Conservation (phyloP, 176 grass and related monocot species). For the Musa itinerans region DNA sequence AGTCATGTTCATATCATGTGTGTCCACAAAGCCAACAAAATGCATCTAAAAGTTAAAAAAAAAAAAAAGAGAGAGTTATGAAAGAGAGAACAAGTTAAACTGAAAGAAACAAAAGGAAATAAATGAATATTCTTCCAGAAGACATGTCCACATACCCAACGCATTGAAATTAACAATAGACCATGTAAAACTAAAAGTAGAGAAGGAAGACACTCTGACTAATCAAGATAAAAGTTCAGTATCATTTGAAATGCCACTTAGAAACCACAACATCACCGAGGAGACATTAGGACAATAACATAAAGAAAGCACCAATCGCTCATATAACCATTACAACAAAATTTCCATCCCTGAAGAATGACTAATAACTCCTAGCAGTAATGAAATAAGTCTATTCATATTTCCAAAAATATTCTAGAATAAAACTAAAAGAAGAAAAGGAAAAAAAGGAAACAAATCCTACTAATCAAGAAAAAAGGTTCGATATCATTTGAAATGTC, state of each 20-base stretch:
- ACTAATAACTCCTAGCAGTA: neutral
- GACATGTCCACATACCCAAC: neutral
- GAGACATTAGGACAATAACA: neutral
- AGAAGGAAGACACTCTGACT: neutral
- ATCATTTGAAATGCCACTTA: neutral
- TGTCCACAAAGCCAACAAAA: slow-evolving; percentile 63
- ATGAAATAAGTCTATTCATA: no score
- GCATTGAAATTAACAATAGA: neutral
- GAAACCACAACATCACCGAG: neutral
- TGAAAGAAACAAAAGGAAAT: neutral
- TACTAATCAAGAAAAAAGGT: no score
- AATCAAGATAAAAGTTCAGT: no score
- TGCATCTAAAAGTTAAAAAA: slow-evolving; percentile 53
- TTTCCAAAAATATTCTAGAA: no score
- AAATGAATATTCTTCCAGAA: neutral
- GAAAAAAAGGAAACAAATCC: no score
- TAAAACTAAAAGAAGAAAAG: neutral
- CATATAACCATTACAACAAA: no score
- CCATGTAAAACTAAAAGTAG: neutral
- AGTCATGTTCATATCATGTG: slow-evolving; percentile 84
- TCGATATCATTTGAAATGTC: neutral
- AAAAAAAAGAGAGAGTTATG: neutral
- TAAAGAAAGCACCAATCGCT: no score
- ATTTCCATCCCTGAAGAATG: neutral
- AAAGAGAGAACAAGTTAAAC: neutral